Base-by-base conservation (phyloP, 805 yeast species). In the Alloascoidea hylecoeti region DNA sequence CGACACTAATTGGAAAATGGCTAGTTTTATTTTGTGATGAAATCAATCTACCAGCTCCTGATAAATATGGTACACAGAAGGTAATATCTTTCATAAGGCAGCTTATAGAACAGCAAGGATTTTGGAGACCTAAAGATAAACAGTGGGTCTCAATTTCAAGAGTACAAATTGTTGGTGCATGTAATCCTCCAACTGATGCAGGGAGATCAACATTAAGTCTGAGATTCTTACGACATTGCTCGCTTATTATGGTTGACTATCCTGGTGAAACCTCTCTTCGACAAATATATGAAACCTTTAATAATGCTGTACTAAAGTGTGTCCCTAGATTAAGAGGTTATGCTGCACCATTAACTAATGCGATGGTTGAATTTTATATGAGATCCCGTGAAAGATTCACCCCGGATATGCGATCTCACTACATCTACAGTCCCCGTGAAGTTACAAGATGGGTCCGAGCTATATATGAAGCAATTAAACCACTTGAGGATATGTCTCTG, bases 1-100 rank as follows among this genome's bases (percentile, higher is more conserved):
- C 96, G 0, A 62, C 65, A 18, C 57, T 67, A 2, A 52, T 68
- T 1, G 83, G 83, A 0, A 75, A 75, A 42, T 71, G 86, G 72
- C 66, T 83, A 3, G 89, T 86, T 2, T 63, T 88, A 0, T 89
- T 89, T 50, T 85, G 95, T 49, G 97, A 89, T 56, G 97, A 89
- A 51, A 72, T 89, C 41, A 89, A 89, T 49, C 62, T 89, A 23
- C 96, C 96, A 0, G 68, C 68, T 1, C 50, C 58, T 2, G 96
- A 88, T 51, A 54, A 58, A 3, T 84, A 68, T 53, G 94, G 84
- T 0, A 70, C 89, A 0, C 95, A 85, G 46, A 59, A 65, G 0
- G 81, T 78, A 0, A 73, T 84, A 6, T 65, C 79, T 1, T 70
- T 88, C 33, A 49, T 89, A 41, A 69, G 96, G 35, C 89, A 83